These are phyloP conservation scores for Camellia oleifera DNA, from an alignment of 179 eudicot genomes.

Conservation along the genomic window DNA sequence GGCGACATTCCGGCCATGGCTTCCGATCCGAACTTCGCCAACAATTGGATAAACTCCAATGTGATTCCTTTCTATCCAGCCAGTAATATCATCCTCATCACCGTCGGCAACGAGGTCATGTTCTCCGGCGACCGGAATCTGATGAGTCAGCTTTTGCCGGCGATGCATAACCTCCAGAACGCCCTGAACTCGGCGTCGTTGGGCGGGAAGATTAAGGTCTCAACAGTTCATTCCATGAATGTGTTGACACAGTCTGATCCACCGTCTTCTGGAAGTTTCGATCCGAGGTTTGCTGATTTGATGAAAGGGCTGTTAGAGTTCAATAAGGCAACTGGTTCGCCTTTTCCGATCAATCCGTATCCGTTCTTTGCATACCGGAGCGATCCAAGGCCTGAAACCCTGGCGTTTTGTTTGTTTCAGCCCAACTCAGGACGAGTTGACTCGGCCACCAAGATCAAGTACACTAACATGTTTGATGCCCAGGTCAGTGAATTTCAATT, in stretches of 20 bases:
- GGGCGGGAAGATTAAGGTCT: slow-evolving; percentile 64
- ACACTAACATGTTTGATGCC: slow-evolving; percentile 96
- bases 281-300: slow-evolving; percentile 45
- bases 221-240: slow-evolving; percentile 88
- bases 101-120: slow-evolving; percentile 84
- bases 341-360: slow-evolving; percentile 81
- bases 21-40: slow-evolving; percentile 57
- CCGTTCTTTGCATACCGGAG: slow-evolving; percentile 90
- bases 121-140: slow-evolving; percentile 58
- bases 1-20: slow-evolving; percentile 81
- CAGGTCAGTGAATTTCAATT: slow-evolving; percentile 47
- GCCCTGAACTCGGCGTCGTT: slow-evolving; percentile 52
- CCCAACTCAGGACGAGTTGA: slow-evolving; percentile 86
- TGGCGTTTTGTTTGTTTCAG: slow-evolving; percentile 84
- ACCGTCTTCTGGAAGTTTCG: slow-evolving; percentile 77
- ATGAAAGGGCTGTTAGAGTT: slow-evolving; percentile 74
- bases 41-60: slow-evolving; percentile 62
- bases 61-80: slow-evolving; percentile 69
- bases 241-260: slow-evolving; percentile 81
- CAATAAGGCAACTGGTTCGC: slow-evolving; percentile 58
- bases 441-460: slow-evolving; percentile 67
- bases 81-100: slow-evolving; percentile 63
- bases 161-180: slow-evolving; percentile 72
- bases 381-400: slow-evolving; percentile 84
- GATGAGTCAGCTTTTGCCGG: slow-evolving; percentile 64